Evolutionary conservation across 2,329 filamentous ascomycete species (phyloP).

Genomic region (Curvularia verruculosa): DNA sequence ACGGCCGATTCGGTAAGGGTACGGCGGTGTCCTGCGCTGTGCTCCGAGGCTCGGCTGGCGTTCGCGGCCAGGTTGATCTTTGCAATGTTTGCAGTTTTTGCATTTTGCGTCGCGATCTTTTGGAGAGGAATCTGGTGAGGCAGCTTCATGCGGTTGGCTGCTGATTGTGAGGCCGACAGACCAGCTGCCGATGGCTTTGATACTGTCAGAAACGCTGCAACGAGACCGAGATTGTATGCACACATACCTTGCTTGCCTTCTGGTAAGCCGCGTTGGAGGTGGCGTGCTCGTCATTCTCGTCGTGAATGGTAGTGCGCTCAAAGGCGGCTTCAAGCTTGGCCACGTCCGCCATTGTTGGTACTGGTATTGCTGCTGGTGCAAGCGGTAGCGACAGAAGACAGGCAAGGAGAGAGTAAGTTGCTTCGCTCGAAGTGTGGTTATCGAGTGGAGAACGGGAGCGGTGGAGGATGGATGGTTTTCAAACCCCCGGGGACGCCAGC

Average conservation of each 20-base stretch:
- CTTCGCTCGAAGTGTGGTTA: slow-evolving; percentile 12
- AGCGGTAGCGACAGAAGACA: slow-evolving; percentile 18
- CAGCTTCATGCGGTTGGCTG: slow-evolving; percentile 69
- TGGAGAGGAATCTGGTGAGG: slow-evolving; percentile 76
- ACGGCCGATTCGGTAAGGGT: slow-evolving; percentile 57
- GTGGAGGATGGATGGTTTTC: slow-evolving; percentile 3
- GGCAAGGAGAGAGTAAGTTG: slow-evolving; percentile 18
- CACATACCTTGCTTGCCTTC: slow-evolving; percentile 82
- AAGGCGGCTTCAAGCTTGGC: slow-evolving; percentile 84
- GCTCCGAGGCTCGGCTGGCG: slow-evolving; percentile 52
- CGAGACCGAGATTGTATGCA: slow-evolving; percentile 8
- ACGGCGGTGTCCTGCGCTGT: slow-evolving; percentile 48
- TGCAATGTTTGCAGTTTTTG: slow-evolving; percentile 58
- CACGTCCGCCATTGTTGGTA: slow-evolving; percentile 57
- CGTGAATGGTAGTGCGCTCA: slow-evolving; percentile 86
- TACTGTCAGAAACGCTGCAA: slow-evolving; percentile 25
- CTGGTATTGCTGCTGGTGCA: slow-evolving; percentile 5
- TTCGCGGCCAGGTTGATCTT: slow-evolving; percentile 69
- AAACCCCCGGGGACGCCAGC: neutral
- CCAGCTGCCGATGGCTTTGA: slow-evolving; percentile 57
- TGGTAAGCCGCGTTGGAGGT: slow-evolving; percentile 64
- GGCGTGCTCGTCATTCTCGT: slow-evolving; percentile 74
- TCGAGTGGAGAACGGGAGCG: slow-evolving; percentile 19
- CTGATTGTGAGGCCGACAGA: slow-evolving; percentile 51
- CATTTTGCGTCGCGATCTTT: slow-evolving; percentile 82